A percentile compares a stretch with the other conserved stretches of the same genome.
Conservation (phyloP, 225 moss, liverwort and hornwort species). For the Bryoerythrophyllum caledonicum region DNA sequence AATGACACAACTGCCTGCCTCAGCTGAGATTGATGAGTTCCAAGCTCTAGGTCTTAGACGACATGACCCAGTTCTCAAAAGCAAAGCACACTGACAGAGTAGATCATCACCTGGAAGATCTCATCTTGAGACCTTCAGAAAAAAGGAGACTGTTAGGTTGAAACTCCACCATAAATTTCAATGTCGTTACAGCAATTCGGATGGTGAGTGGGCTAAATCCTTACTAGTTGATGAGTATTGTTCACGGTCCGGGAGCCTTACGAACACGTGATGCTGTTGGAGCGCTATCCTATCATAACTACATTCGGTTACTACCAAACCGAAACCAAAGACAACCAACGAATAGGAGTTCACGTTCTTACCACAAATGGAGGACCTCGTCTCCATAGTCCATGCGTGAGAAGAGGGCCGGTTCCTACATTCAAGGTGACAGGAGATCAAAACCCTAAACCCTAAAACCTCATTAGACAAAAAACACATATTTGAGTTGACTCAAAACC, state of each 20-base stretch:
- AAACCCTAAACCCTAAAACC: background rate
- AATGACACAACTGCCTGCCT: background rate
- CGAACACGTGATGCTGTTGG: conserved; percentile 17
- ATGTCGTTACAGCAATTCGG: conserved; percentile 15
- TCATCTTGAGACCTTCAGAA: background rate
- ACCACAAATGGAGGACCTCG: background rate
- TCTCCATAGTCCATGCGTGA: conserved; percentile 2
- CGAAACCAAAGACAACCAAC: conserved; percentile 19
- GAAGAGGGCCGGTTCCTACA: background rate
- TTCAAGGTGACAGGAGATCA: background rate
- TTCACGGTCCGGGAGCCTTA: conserved; percentile 4
- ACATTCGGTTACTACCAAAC: conserved; percentile 35
- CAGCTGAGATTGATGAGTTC: conserved; percentile 18
- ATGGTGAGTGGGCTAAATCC: too few relatives aligned
- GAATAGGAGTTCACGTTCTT: conserved; percentile 14
- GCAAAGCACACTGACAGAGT: background rate
- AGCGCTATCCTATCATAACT: conserved; percentile 23
- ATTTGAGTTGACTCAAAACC: background rate
- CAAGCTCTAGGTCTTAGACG: conserved; percentile 4
- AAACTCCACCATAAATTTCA: background rate
- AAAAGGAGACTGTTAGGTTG: background rate
- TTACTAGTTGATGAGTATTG: conserved; percentile 15
- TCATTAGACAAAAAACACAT: background rate
- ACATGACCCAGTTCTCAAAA: conserved; percentile 2
- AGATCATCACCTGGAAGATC: too few relatives aligned